Conservation (phyloP, 176 grass and related monocot genomes). For the Triticum aestivum region IWGSC_CS_RefSeq_v2.1 NC_057813.1:20005477-20005976, state of each 20-base stretch:
- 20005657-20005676: neutral
- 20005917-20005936: neutral
- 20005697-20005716: slow-evolving; percentile 45
- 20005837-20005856: neutral
- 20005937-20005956: neutral
- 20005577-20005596: too few species aligned
- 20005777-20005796: slow-evolving; percentile 39
- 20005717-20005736: slow-evolving; percentile 80
- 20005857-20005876: neutral
- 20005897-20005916: neutral
- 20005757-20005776: slow-evolving; percentile 80
- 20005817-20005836: neutral
- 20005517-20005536: too few species aligned
- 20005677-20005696: neutral
- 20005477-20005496: too few species aligned
- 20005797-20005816: neutral
- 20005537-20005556: too few species aligned
- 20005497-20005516: too few species aligned
- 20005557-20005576: too few species aligned
- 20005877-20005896: neutral
- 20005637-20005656: too few species aligned
- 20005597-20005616: too few species aligned
- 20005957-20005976: neutral
- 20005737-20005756: slow-evolving; percentile 84
- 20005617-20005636: too few species aligned